phyloP scores from a whole-genome alignment of 2,329 filamentous ascomycete genomes.

The Stagonosporopsis chrysanthemi region DNA sequence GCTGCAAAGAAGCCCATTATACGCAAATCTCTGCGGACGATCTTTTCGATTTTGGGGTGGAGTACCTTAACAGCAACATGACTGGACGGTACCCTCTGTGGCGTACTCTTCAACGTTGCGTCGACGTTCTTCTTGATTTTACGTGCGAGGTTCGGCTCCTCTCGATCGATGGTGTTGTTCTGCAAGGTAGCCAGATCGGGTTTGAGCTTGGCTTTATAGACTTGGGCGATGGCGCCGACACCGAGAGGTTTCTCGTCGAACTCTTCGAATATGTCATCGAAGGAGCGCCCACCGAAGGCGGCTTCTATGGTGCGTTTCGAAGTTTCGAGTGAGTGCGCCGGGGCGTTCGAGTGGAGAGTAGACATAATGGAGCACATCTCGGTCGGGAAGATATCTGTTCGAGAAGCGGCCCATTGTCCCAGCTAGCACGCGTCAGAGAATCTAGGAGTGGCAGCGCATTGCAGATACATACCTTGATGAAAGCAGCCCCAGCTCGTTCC shows the following conservation, averaged over 20 bases:
- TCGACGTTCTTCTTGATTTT: constrained; percentile 84
- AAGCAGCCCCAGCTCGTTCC: constrained; percentile 92
- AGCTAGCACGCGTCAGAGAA: constrained; percentile 61
- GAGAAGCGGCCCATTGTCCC: constrained; percentile 96
- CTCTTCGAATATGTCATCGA: constrained; percentile 95
- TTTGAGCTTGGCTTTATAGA: constrained; percentile 94
- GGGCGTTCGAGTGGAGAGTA: constrained; percentile 90
- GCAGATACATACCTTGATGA: constrained; percentile 79
- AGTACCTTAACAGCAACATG: constrained; percentile 97
- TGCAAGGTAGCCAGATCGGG: constrained; percentile 73
- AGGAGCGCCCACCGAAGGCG: constrained; percentile 80
- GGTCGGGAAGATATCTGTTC: constrained; percentile 93
- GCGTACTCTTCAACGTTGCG: constrained; percentile 83
- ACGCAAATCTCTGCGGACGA: constrained; percentile 85
- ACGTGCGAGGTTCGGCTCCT: constrained; percentile 66
- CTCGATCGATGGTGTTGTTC: constrained; percentile 61
- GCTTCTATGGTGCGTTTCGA: constrained; percentile 81
- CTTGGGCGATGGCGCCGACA: constrained; percentile 95
- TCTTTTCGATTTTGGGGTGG: constrained; percentile 88
- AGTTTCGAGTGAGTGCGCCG: constrained; percentile 82
- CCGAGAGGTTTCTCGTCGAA: constrained; percentile 90
- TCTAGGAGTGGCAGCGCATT: neutral
- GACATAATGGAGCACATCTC: constrained; percentile 95
- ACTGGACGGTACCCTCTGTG: constrained; percentile 82
- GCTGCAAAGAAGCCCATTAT: constrained; percentile 95